phyloP scores from a whole-genome alignment of 225 moss, liverwort and hornwort genomes.

The Antitrichia curtipendula region DNA sequence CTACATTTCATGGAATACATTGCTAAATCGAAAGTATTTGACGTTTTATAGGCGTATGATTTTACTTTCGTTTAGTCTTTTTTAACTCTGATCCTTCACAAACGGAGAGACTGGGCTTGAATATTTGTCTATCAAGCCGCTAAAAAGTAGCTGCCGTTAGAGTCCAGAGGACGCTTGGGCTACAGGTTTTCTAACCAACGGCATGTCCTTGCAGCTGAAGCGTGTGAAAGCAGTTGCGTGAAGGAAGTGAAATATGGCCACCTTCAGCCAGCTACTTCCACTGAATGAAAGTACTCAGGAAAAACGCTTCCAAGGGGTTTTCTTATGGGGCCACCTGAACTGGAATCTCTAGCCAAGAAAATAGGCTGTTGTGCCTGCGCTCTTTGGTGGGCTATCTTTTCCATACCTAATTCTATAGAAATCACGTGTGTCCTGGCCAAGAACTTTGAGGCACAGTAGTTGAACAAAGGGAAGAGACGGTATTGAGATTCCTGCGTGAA shows the following conservation, averaged over 20 bases:
- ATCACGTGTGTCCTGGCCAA: not conserved
- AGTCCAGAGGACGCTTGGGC: not conserved
- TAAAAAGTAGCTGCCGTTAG: not conserved
- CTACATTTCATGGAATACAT: not conserved
- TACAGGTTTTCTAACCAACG: not conserved
- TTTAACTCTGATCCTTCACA: not conserved
- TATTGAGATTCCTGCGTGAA: not conserved
- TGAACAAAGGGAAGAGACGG: not conserved
- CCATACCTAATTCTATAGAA: not conserved
- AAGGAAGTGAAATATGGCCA: not conserved
- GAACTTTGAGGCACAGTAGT: not conserved
- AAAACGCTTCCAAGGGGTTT: conserved; percentile 8
- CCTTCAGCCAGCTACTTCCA: conserved; percentile 15
- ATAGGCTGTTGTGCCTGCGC: not conserved
- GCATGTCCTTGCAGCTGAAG: conserved; percentile 17
- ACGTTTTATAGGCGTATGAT: not conserved
- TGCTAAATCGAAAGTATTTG: not conserved
- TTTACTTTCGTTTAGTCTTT: not conserved
- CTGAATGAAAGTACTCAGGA: not conserved
- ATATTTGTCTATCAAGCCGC: not conserved
- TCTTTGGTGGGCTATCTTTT: not conserved
- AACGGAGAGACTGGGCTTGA: not conserved
- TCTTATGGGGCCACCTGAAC: not conserved
- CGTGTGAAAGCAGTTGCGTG: conserved; percentile 10
- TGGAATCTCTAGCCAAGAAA: not conserved